Conservation (phyloP, 495 filamentous ascomycete species). For the Friedmanniomyces simplex region DNA sequence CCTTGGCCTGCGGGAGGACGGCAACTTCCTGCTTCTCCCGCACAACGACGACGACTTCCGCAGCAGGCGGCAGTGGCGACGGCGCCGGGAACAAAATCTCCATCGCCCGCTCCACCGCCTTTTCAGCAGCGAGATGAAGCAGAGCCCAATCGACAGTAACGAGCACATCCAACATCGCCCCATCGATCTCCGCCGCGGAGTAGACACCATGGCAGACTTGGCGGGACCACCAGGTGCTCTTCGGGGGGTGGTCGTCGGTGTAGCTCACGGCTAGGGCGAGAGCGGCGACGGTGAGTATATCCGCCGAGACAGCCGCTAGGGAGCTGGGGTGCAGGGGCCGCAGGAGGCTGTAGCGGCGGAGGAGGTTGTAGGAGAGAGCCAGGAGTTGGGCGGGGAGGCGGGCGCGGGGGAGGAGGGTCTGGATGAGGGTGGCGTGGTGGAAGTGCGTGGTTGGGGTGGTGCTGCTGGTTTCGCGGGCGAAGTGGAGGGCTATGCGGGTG, state of each 20-base stretch:
- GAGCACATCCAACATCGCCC: neutral
- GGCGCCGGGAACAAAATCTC: neutral
- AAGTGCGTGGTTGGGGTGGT: neutral
- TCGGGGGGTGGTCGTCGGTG: conserved; percentile 1
- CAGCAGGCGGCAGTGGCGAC: neutral
- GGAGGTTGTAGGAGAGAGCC: conserved; percentile 4
- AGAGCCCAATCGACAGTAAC: conserved; percentile 1
- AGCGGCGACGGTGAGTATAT: neutral
- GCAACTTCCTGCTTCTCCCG: neutral
- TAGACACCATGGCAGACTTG: neutral
- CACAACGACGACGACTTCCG: neutral
- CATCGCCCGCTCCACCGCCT: neutral
- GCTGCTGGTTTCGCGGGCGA: neutral
- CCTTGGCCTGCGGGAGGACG: neutral
- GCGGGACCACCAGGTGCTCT: neutral
- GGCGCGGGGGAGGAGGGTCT: neutral
- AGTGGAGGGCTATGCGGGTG: neutral
- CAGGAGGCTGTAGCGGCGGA: neutral
- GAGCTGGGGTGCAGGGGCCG: neutral
- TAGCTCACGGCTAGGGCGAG: neutral
- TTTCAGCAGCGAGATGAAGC: neutral
- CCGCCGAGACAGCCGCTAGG: neutral
- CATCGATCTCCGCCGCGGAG: neutral
- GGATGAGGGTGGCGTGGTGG: neutral
- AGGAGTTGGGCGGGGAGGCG: neutral